A percentile compares a stretch with the other conserved stretches of the same genome.
Evolutionary conservation across 352 stramenopile species (phyloP).

Genomic region (Globisporangium paddicum): DNA sequence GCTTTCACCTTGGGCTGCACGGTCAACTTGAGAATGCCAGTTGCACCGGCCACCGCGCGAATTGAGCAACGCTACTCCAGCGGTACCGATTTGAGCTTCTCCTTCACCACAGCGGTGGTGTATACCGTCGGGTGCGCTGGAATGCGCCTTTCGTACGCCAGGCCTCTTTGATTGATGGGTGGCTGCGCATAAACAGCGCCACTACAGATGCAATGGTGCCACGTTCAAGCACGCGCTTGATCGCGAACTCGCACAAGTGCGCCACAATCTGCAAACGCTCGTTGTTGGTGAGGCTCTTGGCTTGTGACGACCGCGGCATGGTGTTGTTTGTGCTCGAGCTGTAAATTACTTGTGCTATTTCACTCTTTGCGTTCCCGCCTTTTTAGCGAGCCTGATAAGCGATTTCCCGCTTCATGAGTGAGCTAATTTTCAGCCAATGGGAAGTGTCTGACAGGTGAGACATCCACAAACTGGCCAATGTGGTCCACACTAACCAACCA

Average conservation of each 20-base stretch:
- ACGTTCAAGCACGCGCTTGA: background rate
- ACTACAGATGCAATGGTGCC: background rate
- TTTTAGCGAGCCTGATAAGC: too few species aligned
- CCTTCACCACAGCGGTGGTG: background rate
- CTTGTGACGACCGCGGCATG: background rate
- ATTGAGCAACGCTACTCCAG: background rate
- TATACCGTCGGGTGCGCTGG: background rate
- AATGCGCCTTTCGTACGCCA: background rate
- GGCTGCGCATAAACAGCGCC: background rate
- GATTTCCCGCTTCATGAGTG: too few species aligned
- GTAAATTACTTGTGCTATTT: too few species aligned
- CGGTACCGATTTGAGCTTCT: background rate
- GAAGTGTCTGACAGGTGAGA: background rate
- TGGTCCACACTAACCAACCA: background rate
- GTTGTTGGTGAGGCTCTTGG: background rate
- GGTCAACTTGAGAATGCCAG: background rate
- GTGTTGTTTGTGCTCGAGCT: background rate
- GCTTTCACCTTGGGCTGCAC: background rate
- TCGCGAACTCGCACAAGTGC: background rate
- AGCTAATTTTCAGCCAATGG: background rate
- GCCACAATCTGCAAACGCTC: background rate
- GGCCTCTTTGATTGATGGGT: background rate
- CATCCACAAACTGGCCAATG: background rate
- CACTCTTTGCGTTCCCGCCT: background rate
- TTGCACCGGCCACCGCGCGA: background rate